Evolutionary conservation across 805 yeast species (phyloP), one percentile per base, ranked within the genome.

Genomic region (Pichia manshurica): DNA sequence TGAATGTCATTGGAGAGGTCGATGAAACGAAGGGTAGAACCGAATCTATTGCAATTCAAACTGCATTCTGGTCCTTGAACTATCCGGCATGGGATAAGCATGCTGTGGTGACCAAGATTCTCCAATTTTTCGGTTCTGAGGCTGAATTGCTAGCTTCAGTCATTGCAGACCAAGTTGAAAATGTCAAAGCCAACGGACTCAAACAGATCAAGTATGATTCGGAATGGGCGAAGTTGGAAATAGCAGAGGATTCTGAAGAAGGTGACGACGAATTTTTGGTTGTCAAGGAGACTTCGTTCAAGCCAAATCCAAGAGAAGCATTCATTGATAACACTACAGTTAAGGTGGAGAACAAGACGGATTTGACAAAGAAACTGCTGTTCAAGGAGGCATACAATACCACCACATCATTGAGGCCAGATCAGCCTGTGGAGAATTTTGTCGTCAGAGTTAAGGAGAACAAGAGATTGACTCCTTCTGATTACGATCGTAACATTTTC

Each of bases 401-500:
- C 42, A 56, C 66, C n/a, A 63, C 71, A 41, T 70, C 73, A 8
- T 74, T 91, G 61, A 84, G 96, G 70, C 98, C 98, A 23, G 98
- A 91, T 58, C 72, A 87, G 53, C 88, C 96, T 20, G 84, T 85
- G 44, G 73, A 83, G 63, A 89, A 86, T 70, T 89, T 81, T 60
- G 77, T 89, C 44, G 95, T 89, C 48, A 87, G 84, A 66, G 97
- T 91, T 46, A 84, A 88, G 66, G 93, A 86, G 63, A 90, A 90
- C 74, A 84, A 81, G 71, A 80, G 98, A 60, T 84, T 91, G 53
- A 91, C 98, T 17, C 97, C 98, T 5, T 61, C 59, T 33, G 90
- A 87, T 59, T 91, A 91, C 68, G 87, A 87, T 53, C 87, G 98
- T 72, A 86, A 91, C 69, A 90, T 91, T 59, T 91, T 91, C 87